Conservation (phyloP, 164 flowering plant genomes). For the Euptelea pleiosperma region DNA sequence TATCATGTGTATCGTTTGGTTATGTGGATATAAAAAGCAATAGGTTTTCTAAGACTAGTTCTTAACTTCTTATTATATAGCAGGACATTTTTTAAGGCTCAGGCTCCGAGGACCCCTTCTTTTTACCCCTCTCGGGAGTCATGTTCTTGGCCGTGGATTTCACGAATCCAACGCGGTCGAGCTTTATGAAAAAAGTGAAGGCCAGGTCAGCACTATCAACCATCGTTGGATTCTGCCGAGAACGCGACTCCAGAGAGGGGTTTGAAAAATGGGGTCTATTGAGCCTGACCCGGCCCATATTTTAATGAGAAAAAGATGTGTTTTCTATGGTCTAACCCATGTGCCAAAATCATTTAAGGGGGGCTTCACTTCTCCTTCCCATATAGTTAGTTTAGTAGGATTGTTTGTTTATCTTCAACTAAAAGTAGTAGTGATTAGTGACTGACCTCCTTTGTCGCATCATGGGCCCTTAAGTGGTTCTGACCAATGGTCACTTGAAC, state of each 20-base stretch:
- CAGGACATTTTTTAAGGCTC: no score
- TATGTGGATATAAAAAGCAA: constrained; percentile 13
- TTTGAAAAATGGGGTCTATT: no score
- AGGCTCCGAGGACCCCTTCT: no score
- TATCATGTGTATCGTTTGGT: constrained; percentile 45
- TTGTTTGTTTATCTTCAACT: constrained; percentile 12
- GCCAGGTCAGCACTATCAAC: no score
- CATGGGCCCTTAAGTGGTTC: neutral
- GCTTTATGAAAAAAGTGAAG: no score
- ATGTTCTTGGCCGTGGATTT: no score
- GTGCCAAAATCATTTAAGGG: constrained; percentile 64
- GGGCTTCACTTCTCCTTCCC: constrained; percentile 36
- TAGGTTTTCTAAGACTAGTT: neutral
- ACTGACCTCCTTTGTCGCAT: constrained; percentile 11
- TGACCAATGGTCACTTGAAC: constrained; percentile 2
- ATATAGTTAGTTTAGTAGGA: constrained; percentile 16
- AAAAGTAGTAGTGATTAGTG: neutral
- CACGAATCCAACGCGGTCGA: no score
- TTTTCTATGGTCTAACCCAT: constrained; percentile 28
- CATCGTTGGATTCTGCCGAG: no score
- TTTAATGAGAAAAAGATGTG: neutral
- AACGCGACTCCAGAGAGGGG: no score
- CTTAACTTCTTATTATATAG: no score
- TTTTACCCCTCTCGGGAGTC: no score
- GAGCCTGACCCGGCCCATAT: no score